Base-by-base conservation (phyloP, 1,139 yeast genomes). In the Schwanniomyces etchellsii region DNA sequence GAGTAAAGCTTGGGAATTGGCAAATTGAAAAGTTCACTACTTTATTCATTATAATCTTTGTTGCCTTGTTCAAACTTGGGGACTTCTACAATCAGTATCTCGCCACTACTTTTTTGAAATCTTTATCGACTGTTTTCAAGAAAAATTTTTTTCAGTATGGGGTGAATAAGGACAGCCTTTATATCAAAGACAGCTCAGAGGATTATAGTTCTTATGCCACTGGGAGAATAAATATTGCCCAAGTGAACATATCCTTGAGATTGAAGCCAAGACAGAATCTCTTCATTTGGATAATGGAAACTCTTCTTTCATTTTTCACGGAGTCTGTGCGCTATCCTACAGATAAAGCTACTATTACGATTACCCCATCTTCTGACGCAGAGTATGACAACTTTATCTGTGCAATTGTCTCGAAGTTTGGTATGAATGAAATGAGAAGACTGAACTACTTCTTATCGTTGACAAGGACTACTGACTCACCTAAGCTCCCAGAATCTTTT, bases 131-230 rank as follows among this genome's bases (percentile, higher is more conserved):
- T 32, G 61, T 53, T 57, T 66, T 91, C 43, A 61, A 65, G 27
- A 68, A 71, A 30, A 81, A 88, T 53, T 91, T 91, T 51, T 76
- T 67, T 47, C 93, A 82, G 52, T 91, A 80, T 38, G 97, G 97
- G 35, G 78, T 78, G 28, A 54, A 64, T n/a, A 41, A 61, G 28
- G 62, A 64, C 28, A 57, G 60, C 30, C 60, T 74, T 42, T 70
- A 68, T 46, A 64, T 79, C 40, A 73, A 77, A 50, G 96, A 86
- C 52, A 76, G 81, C 32, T 66, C 82, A 28, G 82, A 84, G 48
- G 69, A 74, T 37, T 88, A 60, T 55, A 65, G 91, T 12, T 68
- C 86, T 28, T 91, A 85, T 55, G 95, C 96, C 27, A 73, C 95
- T 35, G 98, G 98, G 40, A 78, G 98, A 55, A 64, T 75, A 39